These are phyloP conservation scores for Lyophyllum shimeji DNA, from an alignment of 768 basidiomycete genomes.

Conservation along the genomic window DNA sequence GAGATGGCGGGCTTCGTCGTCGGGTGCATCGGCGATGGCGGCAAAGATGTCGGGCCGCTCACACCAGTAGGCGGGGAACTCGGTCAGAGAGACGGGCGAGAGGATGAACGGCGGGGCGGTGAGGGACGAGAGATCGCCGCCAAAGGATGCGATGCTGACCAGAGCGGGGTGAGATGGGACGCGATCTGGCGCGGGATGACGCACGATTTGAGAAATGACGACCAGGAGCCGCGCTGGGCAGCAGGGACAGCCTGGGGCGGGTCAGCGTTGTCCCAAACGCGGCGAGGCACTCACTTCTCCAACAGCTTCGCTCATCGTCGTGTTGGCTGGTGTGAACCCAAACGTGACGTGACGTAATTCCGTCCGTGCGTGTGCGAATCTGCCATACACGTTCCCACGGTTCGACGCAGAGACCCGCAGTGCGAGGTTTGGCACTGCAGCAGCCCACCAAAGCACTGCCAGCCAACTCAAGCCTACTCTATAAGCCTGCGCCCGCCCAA, in stretches of 20 bases:
- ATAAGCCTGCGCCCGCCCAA: neutral
- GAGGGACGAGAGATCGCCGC: constrained; percentile 83
- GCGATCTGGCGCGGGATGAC: constrained; percentile 25
- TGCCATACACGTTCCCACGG: constrained; percentile 8
- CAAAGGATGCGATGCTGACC: constrained; percentile 76
- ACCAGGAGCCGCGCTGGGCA: constrained; percentile 85
- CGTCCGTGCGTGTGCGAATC: constrained; percentile 14
- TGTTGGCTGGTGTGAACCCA: neutral
- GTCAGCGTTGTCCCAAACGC: neutral
- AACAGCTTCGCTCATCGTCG: constrained; percentile 22
- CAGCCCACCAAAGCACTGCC: constrained; percentile 1
- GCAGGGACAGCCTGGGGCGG: constrained; percentile 66
- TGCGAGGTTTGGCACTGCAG: neutral
- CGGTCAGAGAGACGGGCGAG: constrained; percentile 86
- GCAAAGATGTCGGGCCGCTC: constrained; percentile 91
- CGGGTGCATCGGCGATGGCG: constrained; percentile 75
- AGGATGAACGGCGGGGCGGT: constrained; percentile 92
- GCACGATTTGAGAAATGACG: constrained; percentile 88
- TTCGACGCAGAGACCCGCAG: neutral
- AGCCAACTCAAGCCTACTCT: constrained; percentile 4
- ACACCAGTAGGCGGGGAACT: constrained; percentile 97
- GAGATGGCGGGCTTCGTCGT: constrained; percentile 70
- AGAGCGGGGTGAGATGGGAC: constrained; percentile 6
- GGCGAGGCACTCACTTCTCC: constrained; percentile 23
- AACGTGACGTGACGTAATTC: neutral